These are phyloP conservation scores for Lactifluus pinguis DNA, from an alignment of 768 basidiomycete species.

Conservation along the genomic window DNA sequence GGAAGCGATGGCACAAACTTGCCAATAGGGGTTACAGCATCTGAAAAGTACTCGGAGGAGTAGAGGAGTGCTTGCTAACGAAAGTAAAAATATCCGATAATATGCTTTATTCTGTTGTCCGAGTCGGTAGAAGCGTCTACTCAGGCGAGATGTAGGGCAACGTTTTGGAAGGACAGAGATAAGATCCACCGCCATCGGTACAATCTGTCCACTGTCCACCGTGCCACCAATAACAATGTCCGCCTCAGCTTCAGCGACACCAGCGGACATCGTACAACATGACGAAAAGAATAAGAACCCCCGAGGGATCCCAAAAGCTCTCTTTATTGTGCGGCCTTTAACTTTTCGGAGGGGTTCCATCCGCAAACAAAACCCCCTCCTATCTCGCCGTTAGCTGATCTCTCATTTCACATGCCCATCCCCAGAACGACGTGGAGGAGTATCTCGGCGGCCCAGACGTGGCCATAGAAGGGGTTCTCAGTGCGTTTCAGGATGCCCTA, in stretches of 20 bases:
- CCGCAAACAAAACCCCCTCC: background rate
- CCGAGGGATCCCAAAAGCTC: slow-evolving; percentile 89
- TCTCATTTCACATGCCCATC: background rate
- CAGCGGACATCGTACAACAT: slow-evolving; percentile 23
- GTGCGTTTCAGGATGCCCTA: slow-evolving; percentile 83
- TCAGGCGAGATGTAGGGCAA: no score
- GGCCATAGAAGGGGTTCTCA: slow-evolving; percentile 69
- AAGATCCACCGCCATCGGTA: background rate
- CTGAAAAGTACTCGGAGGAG: no score
- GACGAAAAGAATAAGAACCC: slow-evolving; percentile 74
- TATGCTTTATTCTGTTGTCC: no score
- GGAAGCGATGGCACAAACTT: no score
- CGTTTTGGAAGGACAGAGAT: background rate
- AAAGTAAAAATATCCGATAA: no score
- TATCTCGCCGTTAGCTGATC: background rate
- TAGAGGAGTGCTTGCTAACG: no score
- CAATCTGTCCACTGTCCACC: background rate
- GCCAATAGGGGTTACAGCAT: no score
- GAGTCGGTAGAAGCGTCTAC: no score
- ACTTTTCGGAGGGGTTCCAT: background rate
- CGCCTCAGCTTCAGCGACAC: slow-evolving; percentile 1
- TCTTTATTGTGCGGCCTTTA: slow-evolving; percentile 69
- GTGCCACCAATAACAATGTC: slow-evolving; percentile 12
- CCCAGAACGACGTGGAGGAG: slow-evolving; percentile 77
- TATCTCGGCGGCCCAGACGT: slow-evolving; percentile 74